Conservation (phyloP, 2,329 filamentous ascomycete genomes). For the Talaromyces sp. region DNA sequence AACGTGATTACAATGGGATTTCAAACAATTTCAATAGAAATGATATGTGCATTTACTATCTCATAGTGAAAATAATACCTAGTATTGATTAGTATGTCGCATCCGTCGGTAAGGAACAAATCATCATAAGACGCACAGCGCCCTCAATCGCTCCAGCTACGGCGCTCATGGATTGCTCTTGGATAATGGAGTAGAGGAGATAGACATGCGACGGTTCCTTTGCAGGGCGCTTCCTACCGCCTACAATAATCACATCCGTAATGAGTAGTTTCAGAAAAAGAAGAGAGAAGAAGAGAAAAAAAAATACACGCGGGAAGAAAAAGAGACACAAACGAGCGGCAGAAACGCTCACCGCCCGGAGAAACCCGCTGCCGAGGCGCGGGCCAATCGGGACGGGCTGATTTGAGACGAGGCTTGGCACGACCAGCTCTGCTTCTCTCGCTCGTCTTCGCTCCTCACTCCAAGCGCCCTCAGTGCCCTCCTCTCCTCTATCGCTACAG, state of each 20-base stretch:
- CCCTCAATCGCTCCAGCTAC: constrained; percentile 61
- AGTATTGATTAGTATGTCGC: constrained; percentile 44
- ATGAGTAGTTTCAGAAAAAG: constrained; percentile 48
- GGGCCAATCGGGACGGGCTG: constrained; percentile 32
- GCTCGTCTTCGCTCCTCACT: constrained; percentile 22
- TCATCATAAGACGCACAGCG: constrained; percentile 44
- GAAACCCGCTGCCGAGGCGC: constrained; percentile 22
- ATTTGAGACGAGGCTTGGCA: constrained; percentile 31
- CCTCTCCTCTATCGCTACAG: constrained; percentile 8
- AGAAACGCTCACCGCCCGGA: constrained; percentile 20
- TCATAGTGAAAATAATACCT: no score
- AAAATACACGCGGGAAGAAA: constrained; percentile 25
- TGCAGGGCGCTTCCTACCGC: constrained; percentile 38
- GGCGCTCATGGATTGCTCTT: constrained; percentile 52
- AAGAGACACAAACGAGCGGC: constrained; percentile 16
- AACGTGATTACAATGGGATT: no score
- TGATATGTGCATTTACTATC: no score
- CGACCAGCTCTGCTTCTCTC: constrained; percentile 12
- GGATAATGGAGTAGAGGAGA: constrained; percentile 59
- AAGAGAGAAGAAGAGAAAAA: constrained; percentile 26
- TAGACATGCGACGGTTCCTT: constrained; percentile 35
- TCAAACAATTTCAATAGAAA: no score
- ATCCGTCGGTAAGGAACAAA: constrained; percentile 62
- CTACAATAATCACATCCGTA: constrained; percentile 62
- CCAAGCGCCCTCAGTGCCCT: constrained; percentile 16